These are phyloP conservation scores for Carex myosuroides DNA, from an alignment of 176 grass and related monocot species.

Conservation along the genomic window DNA sequence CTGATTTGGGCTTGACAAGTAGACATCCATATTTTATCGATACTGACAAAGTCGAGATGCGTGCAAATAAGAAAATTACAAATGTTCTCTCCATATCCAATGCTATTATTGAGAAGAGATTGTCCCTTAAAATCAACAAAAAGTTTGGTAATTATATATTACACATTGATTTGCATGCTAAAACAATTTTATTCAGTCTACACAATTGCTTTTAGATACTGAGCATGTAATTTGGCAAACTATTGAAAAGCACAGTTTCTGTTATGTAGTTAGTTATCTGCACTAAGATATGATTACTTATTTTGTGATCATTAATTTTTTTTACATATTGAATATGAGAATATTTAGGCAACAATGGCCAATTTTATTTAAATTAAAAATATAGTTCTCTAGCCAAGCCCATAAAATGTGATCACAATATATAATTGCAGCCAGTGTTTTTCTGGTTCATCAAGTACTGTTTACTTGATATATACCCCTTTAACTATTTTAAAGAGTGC, in stretches of 20 bases:
- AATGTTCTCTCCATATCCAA: not conserved
- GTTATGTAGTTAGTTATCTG: not conserved
- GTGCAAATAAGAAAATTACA: not conserved
- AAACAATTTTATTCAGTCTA: not conserved
- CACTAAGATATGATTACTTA: not conserved
- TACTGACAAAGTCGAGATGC: not conserved
- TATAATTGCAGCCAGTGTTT: too few species aligned
- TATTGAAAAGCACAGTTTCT: not conserved
- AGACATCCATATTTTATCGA: conserved; percentile 3
- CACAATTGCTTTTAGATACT: not conserved
- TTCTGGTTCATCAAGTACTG: too few species aligned
- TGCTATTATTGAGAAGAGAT: conserved; percentile 7
- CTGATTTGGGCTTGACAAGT: not conserved
- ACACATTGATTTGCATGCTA: not conserved
- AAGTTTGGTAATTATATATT: not conserved
- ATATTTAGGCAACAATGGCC: not conserved
- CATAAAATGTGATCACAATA: too few species aligned
- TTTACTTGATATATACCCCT: too few species aligned
- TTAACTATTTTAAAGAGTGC: not conserved
- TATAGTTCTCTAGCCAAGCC: not conserved
- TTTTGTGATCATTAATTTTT: not conserved
- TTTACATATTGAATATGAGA: not conserved
- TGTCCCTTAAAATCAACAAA: conserved; percentile 3
- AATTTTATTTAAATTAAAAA: not conserved
- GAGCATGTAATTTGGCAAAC: not conserved